These are phyloP conservation scores for Linanthus parryae DNA, from an alignment of 148 eudicot genomes.

Conservation along the genomic window DNA sequence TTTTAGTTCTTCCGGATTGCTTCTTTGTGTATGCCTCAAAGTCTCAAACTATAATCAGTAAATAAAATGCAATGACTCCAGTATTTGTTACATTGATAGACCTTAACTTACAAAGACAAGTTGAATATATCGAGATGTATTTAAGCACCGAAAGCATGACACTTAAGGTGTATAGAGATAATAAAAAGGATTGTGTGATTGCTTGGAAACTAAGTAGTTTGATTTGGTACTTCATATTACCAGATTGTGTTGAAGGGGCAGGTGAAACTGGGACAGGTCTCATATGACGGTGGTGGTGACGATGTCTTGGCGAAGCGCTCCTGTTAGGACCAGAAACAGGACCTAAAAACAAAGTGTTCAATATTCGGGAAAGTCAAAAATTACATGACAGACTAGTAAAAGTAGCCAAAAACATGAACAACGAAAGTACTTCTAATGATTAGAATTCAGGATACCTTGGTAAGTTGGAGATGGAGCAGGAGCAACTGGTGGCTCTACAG, in stretches of 20 bases:
- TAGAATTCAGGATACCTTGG: constrained; percentile 39
- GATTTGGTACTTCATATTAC: constrained; percentile 24
- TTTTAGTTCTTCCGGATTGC: too few species aligned
- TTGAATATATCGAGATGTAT: background rate
- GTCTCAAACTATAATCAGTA: too few species aligned
- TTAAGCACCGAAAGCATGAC: background rate
- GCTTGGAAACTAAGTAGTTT: background rate
- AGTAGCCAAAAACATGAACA: background rate
- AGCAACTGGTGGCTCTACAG: constrained; percentile 24
- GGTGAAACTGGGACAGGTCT: constrained; percentile 40
- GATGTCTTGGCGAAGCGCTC: constrained; percentile 28
- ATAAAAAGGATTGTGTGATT: background rate
- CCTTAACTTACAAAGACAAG: background rate
- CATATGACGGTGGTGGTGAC: constrained; percentile 28
- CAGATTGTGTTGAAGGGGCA: constrained; percentile 49
- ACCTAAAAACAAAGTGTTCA: constrained; percentile 29
- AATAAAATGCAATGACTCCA: too few species aligned
- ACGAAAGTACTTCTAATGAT: background rate
- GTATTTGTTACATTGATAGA: background rate
- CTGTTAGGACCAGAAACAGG: constrained; percentile 39
- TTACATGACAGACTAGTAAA: background rate
- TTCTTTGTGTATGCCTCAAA: too few species aligned
- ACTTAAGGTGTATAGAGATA: background rate
- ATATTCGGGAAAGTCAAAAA: background rate
- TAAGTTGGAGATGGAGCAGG: constrained; percentile 56